These are phyloP conservation scores for Monilinia aucupariae DNA, from an alignment of 2,329 filamentous ascomycete species.

Conservation along the genomic window DNA sequence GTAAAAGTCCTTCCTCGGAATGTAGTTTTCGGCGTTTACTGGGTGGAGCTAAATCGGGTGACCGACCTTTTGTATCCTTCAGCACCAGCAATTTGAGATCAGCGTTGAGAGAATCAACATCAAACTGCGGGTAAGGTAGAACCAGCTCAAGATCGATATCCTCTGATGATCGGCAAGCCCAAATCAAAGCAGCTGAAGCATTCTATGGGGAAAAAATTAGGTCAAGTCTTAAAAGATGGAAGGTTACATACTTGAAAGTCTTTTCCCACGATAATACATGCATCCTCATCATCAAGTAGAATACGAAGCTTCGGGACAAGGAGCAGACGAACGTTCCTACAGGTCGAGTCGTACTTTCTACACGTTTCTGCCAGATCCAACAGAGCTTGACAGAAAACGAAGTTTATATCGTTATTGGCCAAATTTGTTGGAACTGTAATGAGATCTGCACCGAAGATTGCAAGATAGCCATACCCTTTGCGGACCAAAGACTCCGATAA, in stretches of 20 bases:
- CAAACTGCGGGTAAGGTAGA: slow-evolving; percentile 20
- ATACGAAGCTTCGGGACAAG: slow-evolving; percentile 27
- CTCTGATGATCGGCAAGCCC: slow-evolving; percentile 21
- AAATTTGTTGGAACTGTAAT: slow-evolving; percentile 23
- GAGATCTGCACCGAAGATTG: slow-evolving; percentile 29
- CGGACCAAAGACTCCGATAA: slow-evolving; percentile 28
- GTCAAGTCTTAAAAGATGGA: neutral
- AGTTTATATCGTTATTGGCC: slow-evolving; percentile 18
- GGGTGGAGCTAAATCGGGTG: slow-evolving; percentile 19
- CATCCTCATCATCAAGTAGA: slow-evolving; percentile 17
- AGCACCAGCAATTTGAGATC: slow-evolving; percentile 28
- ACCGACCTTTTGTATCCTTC: neutral
- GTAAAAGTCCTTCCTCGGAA: slow-evolving; percentile 30
- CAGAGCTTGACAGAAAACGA: slow-evolving; percentile 24
- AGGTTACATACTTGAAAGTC: slow-evolving; percentile 30
- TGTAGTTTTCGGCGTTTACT: slow-evolving; percentile 35
- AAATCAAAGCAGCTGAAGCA: slow-evolving; percentile 21
- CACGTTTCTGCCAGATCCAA: slow-evolving; percentile 29
- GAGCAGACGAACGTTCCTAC: slow-evolving; percentile 22
- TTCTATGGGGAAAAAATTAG: slow-evolving; percentile 23
- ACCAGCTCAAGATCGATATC: slow-evolving; percentile 4
- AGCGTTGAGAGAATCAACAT: slow-evolving; percentile 24
- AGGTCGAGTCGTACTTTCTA: slow-evolving; percentile 25
- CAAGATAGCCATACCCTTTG: slow-evolving; percentile 32
- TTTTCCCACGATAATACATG: slow-evolving; percentile 17